Base-by-base conservation (phyloP, 805 yeast species). In the Myxozyma lipomycoides region DNA sequence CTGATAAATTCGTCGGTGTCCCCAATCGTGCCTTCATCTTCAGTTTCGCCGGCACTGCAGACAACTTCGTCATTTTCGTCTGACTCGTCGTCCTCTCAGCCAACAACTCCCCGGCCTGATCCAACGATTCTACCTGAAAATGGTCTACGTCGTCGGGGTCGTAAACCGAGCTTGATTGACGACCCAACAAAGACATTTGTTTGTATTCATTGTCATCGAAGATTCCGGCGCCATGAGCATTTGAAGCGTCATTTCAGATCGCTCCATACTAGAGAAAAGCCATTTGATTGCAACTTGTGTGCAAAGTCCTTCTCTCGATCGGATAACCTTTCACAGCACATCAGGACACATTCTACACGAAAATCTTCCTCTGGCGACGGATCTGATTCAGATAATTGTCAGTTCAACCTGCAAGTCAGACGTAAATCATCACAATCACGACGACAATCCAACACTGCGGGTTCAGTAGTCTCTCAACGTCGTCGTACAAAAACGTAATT, bases 181-280 rank as follows among this genome's bases (percentile, higher is more conserved):
- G 58, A 54, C 34, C 51, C 57, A 3, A 46, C 47, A 49, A 69
- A 68, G 60, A 68, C 68, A 19, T 66, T 63, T 40, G 51, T 44
- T n/a, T 72, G 76, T 64, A 52, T 51, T 30, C 59, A 63, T 39
- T 71, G 75, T 61, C 30, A 53, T 37, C 67, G 70, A 55, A 48
- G 67, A 6, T 71, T 71, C 64, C 61, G 71, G 40, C 68, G 75
- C 21, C 67, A 67, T 58, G 75, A 71, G 59, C 75, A 71, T 52
- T 61, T 71, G 41, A 68, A 70, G 44, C 65, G 75, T 23, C 96
- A 89, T 67, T 70, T 75, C 65, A 74, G 89, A 58, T 74, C 89
- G 1, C 52, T 54, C 2, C 97, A 89, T 66, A 79, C 88, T 3
- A 78, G 80, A 56, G 91, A 85, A 56, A 75, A 54, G 43, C 58